These are phyloP conservation scores for Gossypium arboreum DNA, from an alignment of 345 rosid species.

Conservation along the genomic window DNA sequence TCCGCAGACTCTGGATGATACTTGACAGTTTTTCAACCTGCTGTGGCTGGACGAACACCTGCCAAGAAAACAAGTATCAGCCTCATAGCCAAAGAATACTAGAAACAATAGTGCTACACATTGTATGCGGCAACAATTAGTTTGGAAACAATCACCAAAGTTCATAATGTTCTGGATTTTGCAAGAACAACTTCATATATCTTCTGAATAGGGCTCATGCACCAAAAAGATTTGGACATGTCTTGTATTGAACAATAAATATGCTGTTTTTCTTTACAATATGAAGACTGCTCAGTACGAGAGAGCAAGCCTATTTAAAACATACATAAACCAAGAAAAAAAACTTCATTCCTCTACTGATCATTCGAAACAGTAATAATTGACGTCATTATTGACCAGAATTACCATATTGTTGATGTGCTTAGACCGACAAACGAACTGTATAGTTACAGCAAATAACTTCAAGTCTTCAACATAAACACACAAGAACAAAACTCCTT, in stretches of 20 bases:
- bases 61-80: conserved; percentile 29
- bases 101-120: conserved; percentile 11
- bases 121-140: not conserved
- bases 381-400: not conserved
- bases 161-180: not conserved
- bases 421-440: not conserved
- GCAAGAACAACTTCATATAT: not conserved
- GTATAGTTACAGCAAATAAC: not conserved
- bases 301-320: not conserved
- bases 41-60: conserved; percentile 42
- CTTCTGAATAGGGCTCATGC: not conserved
- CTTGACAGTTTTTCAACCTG: conserved; percentile 39
- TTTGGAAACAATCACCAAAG: not conserved
- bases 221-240: not conserved
- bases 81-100: not conserved
- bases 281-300: not conserved
- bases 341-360: not conserved
- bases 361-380: not conserved
- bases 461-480: not conserved
- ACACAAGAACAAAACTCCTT: not conserved
- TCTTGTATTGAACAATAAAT: not conserved
- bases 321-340: not conserved
- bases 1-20: not conserved
- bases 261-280: not conserved
- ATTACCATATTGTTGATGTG: not conserved